Conservation (phyloP, 164 flowering plant genomes). For the Nymphaea colorata region DNA sequence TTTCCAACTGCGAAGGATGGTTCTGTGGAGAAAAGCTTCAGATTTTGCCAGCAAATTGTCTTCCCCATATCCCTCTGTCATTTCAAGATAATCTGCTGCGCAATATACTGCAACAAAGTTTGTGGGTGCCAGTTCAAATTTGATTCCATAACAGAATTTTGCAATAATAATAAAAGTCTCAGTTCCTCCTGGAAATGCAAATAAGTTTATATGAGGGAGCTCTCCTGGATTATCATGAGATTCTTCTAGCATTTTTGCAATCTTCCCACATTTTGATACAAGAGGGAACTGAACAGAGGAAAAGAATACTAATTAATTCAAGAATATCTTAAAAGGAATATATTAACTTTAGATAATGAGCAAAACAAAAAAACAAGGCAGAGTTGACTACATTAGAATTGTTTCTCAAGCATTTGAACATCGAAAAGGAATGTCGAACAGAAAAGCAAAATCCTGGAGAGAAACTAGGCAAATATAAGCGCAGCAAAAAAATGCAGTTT, state of each 20-base stretch:
- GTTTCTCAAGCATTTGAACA: no score
- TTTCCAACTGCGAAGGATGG: conserved; percentile 73
- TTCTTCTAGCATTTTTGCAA: not conserved
- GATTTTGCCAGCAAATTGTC: conserved; percentile 53
- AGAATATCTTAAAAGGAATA: no score
- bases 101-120: conserved; percentile 54
- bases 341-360: no score
- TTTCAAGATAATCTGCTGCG: conserved; percentile 77
- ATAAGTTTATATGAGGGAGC: not conserved
- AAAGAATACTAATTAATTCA: no score
- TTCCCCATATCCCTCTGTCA: conserved; percentile 79
- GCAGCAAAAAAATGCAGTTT: no score
- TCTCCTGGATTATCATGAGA: not conserved
- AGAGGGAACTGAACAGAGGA: no score
- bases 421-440: no score
- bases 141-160: conserved; percentile 69
- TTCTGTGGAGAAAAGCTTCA: conserved; percentile 54
- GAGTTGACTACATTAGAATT: no score
- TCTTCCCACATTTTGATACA: not conserved
- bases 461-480: no score
- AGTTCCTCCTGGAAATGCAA: conserved; percentile 63
- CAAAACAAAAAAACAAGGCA: no score
- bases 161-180: conserved; percentile 51
- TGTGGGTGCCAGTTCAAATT: conserved; percentile 56
- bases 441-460: no score